phyloP scores from a whole-genome alignment of 306 rosid species.

The Ormosia semicastrata region DNA sequence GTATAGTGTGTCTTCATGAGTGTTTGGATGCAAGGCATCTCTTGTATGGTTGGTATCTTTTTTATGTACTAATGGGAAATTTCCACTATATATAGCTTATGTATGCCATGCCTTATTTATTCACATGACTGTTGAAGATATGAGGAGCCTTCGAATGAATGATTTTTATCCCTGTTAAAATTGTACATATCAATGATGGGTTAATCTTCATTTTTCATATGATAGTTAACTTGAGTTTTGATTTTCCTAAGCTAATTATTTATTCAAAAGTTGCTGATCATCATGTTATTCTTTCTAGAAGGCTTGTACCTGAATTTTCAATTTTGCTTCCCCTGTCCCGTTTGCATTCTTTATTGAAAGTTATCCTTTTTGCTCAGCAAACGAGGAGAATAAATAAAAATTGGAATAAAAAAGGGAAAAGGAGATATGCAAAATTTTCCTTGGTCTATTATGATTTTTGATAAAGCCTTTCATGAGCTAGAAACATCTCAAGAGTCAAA shows the following conservation, averaged over 20 bases:
- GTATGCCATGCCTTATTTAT: neutral
- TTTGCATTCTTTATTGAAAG: constrained; percentile 19
- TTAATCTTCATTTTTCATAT: neutral
- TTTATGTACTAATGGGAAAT: neutral
- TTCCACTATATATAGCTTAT: neutral
- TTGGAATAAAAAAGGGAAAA: neutral
- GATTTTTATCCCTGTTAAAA: neutral
- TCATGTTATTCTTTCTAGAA: constrained; percentile 1
- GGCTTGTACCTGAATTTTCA: constrained; percentile 6
- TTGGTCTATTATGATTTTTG: neutral
- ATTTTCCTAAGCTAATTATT: neutral
- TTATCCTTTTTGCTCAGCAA: constrained; percentile 13
- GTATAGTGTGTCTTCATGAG: neutral
- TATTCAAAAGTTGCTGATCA: neutral
- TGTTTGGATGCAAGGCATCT: neutral
- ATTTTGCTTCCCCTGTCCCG: neutral
- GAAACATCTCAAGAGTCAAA: neutral
- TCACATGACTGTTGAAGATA: neutral
- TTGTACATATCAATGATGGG: neutral
- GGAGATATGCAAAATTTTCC: neutral
- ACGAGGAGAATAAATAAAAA: constrained; percentile 21
- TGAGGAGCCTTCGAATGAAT: neutral
- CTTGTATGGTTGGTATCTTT: neutral
- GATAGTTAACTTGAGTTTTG: neutral
- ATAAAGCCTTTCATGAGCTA: neutral